Evolutionary conservation across 1,284 basidiomycete species (phyloP), one percentile per base, ranked within the genome.

Genomic region (Moesziomyces antarcticus): DNA sequence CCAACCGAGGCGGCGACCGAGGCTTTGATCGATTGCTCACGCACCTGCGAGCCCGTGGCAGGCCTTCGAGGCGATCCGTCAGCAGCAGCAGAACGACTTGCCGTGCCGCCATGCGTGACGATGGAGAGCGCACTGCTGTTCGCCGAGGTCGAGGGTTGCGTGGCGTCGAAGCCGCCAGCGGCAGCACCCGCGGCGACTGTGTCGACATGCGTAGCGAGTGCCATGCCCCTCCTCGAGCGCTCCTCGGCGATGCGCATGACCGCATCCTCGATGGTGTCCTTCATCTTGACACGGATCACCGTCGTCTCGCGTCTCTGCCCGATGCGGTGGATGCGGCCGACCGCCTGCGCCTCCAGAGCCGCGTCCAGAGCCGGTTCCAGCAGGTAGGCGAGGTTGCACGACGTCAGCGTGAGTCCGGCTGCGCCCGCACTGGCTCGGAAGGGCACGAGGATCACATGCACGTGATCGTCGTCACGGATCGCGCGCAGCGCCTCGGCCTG

Each of bases 341-440:
- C 46, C 16, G 76, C 76, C 33, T 78, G 76, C 8, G 63, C 63
- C 53, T 73, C 74, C 37, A 78, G 64, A 6, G 69, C 68, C 18
- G 57, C 59, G 42, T 78, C 71, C 24, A 78, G 43, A 16, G 60
- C 65, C 9, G 76, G 76, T 51, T 78, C 76, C 58, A 78, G 48
- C 40, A 78, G 56, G 42, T 76, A 73, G 8, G 70, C 74, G 9
- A 78, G 49, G 44, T 73, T 50, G 50, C 75, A 72, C 22, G 62
- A 65, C 14, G 70, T 78, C 16, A 78, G 62, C 10, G 76, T 77
- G 7, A 78, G 64, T 9, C 76, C 76, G 5, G 76, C 76, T 11
- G 76, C 76, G 10, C 76, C 76, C n/a, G 75, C 74, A 46, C 61
- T 71, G 37, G 66, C 74, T 14, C 62, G 52, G 48, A 78, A 66